Base-by-base conservation (phyloP, 805 yeast species). In the Diddensiella santjacobensis region DNA sequence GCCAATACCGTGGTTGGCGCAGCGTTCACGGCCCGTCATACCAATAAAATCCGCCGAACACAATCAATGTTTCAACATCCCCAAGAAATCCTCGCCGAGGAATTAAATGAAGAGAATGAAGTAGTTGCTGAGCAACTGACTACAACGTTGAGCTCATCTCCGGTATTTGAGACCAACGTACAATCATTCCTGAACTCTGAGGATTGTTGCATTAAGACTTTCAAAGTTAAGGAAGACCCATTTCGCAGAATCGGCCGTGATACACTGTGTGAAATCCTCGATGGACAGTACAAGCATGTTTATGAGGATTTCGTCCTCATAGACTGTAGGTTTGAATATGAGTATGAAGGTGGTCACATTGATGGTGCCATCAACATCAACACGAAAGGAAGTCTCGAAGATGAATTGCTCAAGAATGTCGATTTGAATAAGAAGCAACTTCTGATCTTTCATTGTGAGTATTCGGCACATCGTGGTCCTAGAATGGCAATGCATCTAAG, bases 261-360 rank as follows among this genome's bases (percentile, higher is more conserved):
- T 45, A 81, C 81, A 49, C 71, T 81, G 64, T 75, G 75, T 58
- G 74, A 71, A 42, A 75, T 84, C 40, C 64, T 86, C 49, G 78
- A 75, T 48, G 87, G 87, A 41, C 55, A 76, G 61, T 68, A 73
- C 69, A 54, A 65, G 13, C 65, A 73, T 19, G 69, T 68, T 44
- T 88, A 81, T 59, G 80, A 80, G 51, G 77, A 78, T 29, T 68
- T 77, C 36, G 57, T 77, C 4, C 70, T 93, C 15, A 71, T 93
- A 6, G 99, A 93, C 68, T 89, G 98, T 63, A 78, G 99, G 46
- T 93, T 93, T 62, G 87, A 83, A 58, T 91, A 91, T 69, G 99
- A 93, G 67, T 93, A 72, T 65, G 73, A 78, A 36, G 98, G 98
- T 26, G 99, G 99, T 23, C 99, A 93, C 66, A 87, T 93, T 41